Conservation (phyloP, 225 moss, liverwort and hornwort genomes). For the Ulota crispa region DNA sequence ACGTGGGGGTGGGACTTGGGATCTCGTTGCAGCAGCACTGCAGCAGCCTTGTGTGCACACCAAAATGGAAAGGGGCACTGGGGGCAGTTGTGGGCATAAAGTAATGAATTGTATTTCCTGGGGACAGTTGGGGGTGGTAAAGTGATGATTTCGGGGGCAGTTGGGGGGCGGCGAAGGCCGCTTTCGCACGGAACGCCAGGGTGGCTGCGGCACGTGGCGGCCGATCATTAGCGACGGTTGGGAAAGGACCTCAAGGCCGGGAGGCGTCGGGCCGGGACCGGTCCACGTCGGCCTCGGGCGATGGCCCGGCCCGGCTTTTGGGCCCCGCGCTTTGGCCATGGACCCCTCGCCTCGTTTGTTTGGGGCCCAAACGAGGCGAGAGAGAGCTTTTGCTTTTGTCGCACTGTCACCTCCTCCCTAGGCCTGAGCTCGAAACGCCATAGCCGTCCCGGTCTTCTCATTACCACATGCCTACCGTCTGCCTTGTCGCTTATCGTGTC, state of each 20-base stretch:
- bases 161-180: constrained; percentile 6
- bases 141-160: not conserved
- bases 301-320: constrained; percentile 19
- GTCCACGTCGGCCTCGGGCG: constrained; percentile 21
- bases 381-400: constrained; percentile 31
- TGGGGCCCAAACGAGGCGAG: not conserved
- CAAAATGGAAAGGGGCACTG: constrained; percentile 7
- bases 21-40: constrained; percentile 5
- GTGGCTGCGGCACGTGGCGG: constrained; percentile 29
- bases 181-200: constrained; percentile 6
- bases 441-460: constrained; percentile 32
- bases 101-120: not conserved
- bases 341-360: not conserved
- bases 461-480: constrained; percentile 1
- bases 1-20: constrained; percentile 28
- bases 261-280: constrained; percentile 21
- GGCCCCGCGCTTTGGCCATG: not conserved
- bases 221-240: not conserved
- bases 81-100: not conserved
- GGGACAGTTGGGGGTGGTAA: not conserved
- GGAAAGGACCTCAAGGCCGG: constrained; percentile 16
- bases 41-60: not conserved
- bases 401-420: not conserved
- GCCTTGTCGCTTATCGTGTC: constrained; percentile 14
- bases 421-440: constrained; percentile 43